A percentile compares a stretch with the other conserved stretches of the same genome.
phyloP scores from a whole-genome alignment of 176 grass and related monocot genomes.

The Eremochloa ophiuroides region DNA sequence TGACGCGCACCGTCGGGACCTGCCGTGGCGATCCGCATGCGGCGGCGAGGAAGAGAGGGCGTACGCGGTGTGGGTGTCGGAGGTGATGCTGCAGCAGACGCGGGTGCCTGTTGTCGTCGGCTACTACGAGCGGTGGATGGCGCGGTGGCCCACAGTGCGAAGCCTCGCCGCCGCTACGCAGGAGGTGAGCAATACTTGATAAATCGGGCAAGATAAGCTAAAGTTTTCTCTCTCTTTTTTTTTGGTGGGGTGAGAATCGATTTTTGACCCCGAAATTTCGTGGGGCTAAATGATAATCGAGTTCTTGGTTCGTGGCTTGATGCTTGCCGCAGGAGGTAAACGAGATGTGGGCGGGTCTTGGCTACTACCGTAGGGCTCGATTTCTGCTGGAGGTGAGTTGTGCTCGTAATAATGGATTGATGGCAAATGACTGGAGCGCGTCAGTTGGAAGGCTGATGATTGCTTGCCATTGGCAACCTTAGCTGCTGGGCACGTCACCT shows the following conservation, averaged over 20 bases:
- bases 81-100: constrained; percentile 99
- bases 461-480: background rate
- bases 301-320: constrained; percentile 13
- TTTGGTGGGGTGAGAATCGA: background rate
- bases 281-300: background rate
- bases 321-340: constrained; percentile 80
- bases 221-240: too few species aligned
- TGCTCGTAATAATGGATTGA: background rate
- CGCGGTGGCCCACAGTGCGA: constrained; percentile 72
- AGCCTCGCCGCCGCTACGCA: constrained; percentile 78
- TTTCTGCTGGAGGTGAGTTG: constrained; percentile 82
- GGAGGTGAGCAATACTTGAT: constrained; percentile 45
- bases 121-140: constrained; percentile 94
- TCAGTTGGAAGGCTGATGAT: background rate
- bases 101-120: constrained; percentile 70
- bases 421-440: too few species aligned
- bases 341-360: constrained; percentile 92
- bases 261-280: background rate
- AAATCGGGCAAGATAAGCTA: background rate
- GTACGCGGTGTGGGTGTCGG: constrained; percentile 93
- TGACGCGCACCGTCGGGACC: constrained; percentile 55
- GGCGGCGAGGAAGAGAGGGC: constrained; percentile 46
- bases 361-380: constrained; percentile 91
- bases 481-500: background rate
- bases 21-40: constrained; percentile 61